Conservation (phyloP, 345 rosid genomes). For the Boechera stricta region DNA sequence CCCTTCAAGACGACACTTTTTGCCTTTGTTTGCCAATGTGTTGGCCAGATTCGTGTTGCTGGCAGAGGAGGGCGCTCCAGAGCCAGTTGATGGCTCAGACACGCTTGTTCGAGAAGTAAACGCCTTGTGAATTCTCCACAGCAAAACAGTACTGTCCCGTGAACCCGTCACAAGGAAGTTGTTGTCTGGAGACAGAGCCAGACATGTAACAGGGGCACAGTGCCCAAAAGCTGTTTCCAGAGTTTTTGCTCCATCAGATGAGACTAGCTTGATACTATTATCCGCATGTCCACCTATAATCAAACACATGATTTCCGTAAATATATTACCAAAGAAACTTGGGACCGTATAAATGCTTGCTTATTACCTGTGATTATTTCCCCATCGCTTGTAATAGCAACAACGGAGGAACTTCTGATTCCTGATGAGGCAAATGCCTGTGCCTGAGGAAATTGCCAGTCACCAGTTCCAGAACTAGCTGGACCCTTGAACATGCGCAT, state of each 20-base stretch:
- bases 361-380: conserved; percentile 85
- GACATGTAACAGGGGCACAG: conserved; percentile 97
- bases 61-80: conserved; percentile 54
- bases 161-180: conserved; percentile 92
- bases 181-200: conserved; percentile 89
- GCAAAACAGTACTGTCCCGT: conserved; percentile 75
- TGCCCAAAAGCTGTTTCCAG: conserved; percentile 88
- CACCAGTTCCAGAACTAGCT: conserved; percentile 63
- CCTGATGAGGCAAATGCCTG: conserved; percentile 88
- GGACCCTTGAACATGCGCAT: conserved; percentile 94
- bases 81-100: conserved; percentile 58
- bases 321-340: conserved; percentile 10
- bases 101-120: conserved; percentile 58
- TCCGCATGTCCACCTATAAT: conserved; percentile 89
- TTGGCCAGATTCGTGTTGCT: conserved; percentile 53
- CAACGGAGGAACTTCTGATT: conserved; percentile 75
- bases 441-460: conserved; percentile 89
- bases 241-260: conserved; percentile 90
- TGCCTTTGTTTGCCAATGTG: conserved; percentile 63
- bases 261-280: conserved; percentile 83
- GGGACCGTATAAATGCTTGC: conserved; percentile 6
- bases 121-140: conserved; percentile 86
- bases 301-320: conserved; percentile 15
- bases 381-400: conserved; percentile 76
- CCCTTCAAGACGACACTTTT: conserved; percentile 79